Base-by-base conservation (phyloP, 2,329 filamentous ascomycete genomes). In the Rhinocladiella similis region DNA sequence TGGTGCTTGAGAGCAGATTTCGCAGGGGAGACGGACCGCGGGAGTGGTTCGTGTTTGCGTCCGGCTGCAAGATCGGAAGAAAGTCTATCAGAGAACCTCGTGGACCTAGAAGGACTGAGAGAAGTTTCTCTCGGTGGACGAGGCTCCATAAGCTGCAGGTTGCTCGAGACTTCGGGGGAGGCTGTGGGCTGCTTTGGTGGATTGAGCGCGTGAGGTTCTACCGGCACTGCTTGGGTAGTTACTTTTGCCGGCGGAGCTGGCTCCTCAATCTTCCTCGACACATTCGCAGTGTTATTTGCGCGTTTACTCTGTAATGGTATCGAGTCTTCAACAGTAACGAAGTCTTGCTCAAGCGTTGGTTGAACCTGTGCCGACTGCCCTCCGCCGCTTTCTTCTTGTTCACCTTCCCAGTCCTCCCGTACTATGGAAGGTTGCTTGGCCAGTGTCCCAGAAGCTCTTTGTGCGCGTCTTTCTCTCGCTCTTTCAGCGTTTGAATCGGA, bases 1-100 rank as follows among this genome's bases (percentile, higher is more conserved):
- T 63, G 61, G 50, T 80, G 73, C 66, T 87, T 87, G 63, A 87
- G 66, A 0, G 83, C 84, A 22, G 83, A 83, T 65, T 87, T 87
- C 12, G 74, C 81, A 4, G 84, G 84, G 5, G 84, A 87, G 3
- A 83, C 68, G 2, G 83, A 84, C 52, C 84, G 76, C 22, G 80
- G 75, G 13, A 81, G 82, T 16, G 84, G 84, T 50, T 83, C 76
- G 63, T 86, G 84, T 53, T 78, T 75, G 43, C 76, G 70, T 5
- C 77, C 78, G 22, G 71, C 72, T 2, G 74, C 66, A 14, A 77
- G 71, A 20, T 80, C 75, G 5, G 82, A 72, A 6, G 71, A 70
- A 2, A 83, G 74, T 43, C 77, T 75, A 19, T 75, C 69, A 0
- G 82, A 81, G 62, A 87, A 87, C 45, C 80, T 81, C 12, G 83